These are phyloP conservation scores for Dioscorea cayenensis DNA, from an alignment of 116 monocot genomes.

Conservation along the genomic window DNA sequence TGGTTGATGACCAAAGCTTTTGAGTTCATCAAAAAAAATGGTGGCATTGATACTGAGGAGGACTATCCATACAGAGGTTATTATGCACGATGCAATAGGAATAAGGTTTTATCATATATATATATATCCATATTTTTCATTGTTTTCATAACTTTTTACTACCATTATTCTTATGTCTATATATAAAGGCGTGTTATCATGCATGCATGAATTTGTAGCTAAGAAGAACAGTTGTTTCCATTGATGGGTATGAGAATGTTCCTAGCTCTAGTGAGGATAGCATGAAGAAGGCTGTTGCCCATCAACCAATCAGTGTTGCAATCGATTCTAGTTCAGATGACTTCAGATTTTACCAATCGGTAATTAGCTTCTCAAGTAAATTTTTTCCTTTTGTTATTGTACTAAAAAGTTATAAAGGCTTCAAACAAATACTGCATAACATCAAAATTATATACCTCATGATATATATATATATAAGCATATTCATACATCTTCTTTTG, in stretches of 20 bases:
- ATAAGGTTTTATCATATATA: too few relatives aligned
- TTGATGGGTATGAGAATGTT: conserved; percentile 6
- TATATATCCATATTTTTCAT: neutral
- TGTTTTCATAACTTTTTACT: neutral
- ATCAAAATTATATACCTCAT: too few relatives aligned
- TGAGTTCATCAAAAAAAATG: conserved; percentile 3
- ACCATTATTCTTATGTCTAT: neutral
- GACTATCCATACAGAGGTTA: conserved; percentile 13
- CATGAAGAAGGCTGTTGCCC: conserved; percentile 7
- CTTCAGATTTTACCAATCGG: too few relatives aligned
- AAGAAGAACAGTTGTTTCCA: conserved; percentile 4
- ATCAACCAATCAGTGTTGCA: too few relatives aligned
- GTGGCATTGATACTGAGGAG: conserved; percentile 1
- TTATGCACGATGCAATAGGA: neutral
- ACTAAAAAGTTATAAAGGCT: too few relatives aligned
- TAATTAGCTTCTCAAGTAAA: too few relatives aligned
- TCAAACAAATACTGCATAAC: too few relatives aligned
- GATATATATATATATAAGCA: too few relatives aligned
- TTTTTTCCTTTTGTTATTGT: too few relatives aligned
- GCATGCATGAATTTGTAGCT: neutral
- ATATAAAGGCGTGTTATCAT: neutral
- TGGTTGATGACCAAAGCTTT: conserved; percentile 7
- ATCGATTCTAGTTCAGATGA: too few relatives aligned
- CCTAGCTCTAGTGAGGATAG: conserved; percentile 5
- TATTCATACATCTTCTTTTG: too few relatives aligned